phyloP scores from a whole-genome alignment of 176 grass and related monocot genomes.

The Bothriochloa decipiens region DNA sequence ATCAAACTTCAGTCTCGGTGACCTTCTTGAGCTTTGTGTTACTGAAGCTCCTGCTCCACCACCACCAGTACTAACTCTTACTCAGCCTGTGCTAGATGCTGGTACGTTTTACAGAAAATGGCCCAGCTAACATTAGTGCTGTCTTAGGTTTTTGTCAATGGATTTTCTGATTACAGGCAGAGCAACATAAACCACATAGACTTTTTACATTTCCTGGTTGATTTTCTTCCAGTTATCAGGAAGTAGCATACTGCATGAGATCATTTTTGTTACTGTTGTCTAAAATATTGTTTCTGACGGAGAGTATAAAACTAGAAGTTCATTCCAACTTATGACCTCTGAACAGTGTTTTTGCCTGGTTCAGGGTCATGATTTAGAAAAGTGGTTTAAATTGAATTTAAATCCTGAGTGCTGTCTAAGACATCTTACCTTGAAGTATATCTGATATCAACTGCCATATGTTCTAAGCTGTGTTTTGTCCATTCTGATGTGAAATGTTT shows the following conservation, averaged over 20 bases:
- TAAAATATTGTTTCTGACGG: background rate
- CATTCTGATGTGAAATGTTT: no score
- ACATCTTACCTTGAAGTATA: slow-evolving; percentile 20
- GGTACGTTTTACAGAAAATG: slow-evolving; percentile 93
- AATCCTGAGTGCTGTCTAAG: slow-evolving; percentile 15
- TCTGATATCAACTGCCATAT: slow-evolving; percentile 9
- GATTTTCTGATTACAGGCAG: slow-evolving; percentile 29
- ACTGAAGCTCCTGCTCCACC: slow-evolving; percentile 48
- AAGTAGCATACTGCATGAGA: background rate
- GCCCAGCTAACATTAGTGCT: slow-evolving; percentile 68
- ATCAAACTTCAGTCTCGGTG: slow-evolving; percentile 74
- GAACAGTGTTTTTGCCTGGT: background rate
- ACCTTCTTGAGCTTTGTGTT: slow-evolving; percentile 82
- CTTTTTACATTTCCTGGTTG: slow-evolving; percentile 9
- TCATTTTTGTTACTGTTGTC: background rate
- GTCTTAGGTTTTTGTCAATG: slow-evolving; percentile 58
- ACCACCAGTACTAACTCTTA: slow-evolving; percentile 66
- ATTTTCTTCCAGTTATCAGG: background rate
- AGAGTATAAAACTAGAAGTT: background rate
- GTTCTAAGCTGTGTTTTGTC: background rate
- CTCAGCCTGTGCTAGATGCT: slow-evolving; percentile 74
- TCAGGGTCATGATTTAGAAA: slow-evolving; percentile 21
- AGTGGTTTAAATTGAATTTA: background rate
- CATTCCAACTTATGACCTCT: background rate
- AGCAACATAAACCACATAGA: background rate